These are phyloP conservation scores for Hymenotorrendiella dingleyae DNA, from an alignment of 2,329 filamentous ascomycete genomes.

Conservation along the genomic window DNA sequence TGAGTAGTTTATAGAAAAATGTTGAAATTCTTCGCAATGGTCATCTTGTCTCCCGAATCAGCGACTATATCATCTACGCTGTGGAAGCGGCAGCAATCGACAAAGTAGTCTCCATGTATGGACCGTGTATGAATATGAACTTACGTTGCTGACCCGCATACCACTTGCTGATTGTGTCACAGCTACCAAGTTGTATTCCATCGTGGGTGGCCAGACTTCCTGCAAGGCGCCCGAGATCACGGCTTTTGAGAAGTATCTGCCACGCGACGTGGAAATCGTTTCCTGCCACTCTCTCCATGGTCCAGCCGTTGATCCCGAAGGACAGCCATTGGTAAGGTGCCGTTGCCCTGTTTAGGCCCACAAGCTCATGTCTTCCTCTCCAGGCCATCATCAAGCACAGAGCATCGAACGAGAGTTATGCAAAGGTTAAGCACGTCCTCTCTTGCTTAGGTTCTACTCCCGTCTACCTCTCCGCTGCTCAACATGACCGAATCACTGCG, in stretches of 20 bases:
- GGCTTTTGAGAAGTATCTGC: conserved; percentile 86
- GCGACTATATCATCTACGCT: conserved; percentile 98
- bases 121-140: conserved; percentile 67
- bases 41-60: conserved; percentile 88
- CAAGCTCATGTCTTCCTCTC: conserved; percentile 1
- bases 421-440: conserved; percentile 75
- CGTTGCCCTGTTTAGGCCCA: neutral
- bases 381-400: conserved; percentile 85
- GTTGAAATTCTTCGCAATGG: conserved; percentile 90
- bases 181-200: conserved; percentile 93
- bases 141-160: neutral
- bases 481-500: conserved; percentile 95
- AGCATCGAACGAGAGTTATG: conserved; percentile 68
- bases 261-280: conserved; percentile 82
- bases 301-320: conserved; percentile 78
- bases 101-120: conserved; percentile 79
- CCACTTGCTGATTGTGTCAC: conserved; percentile 17
- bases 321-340: conserved; percentile 71
- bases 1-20: conserved; percentile 58
- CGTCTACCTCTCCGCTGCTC: conserved; percentile 77
- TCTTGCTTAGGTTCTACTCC: conserved; percentile 78
- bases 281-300: conserved; percentile 97
- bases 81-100: conserved; percentile 92
- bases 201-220: conserved; percentile 95
- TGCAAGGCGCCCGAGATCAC: conserved; percentile 96